A percentile compares a stretch with the other conserved stretches of the same genome.
phyloP scores from a whole-genome alignment of 441 rosid genomes.

The Syzygium malaccense region DNA sequence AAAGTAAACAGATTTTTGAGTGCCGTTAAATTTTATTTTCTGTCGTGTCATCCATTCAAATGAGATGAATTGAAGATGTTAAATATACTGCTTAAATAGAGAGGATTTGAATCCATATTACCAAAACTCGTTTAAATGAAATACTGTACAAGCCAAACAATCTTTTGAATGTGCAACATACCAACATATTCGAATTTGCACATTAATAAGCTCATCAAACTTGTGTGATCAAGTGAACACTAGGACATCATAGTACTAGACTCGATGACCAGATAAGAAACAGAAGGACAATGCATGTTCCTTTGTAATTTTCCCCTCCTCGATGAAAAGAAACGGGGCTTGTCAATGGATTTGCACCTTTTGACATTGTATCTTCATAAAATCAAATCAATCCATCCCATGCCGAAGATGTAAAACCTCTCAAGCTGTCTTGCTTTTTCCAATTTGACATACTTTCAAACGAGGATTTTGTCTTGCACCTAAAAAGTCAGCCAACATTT shows the following conservation, averaged over 20 bases:
- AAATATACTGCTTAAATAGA: background rate
- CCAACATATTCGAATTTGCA: background rate
- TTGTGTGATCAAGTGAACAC: background rate
- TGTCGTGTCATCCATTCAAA: background rate
- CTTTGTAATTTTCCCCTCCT: background rate
- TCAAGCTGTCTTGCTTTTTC: background rate
- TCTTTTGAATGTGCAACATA: background rate
- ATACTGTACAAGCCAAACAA: background rate
- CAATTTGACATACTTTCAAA: background rate
- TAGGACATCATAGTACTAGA: background rate
- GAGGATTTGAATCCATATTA: background rate
- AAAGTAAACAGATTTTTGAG: fast-evolving
- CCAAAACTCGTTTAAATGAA: background rate
- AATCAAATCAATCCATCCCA: background rate
- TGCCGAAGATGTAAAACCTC: background rate
- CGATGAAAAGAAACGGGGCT: background rate
- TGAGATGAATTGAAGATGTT: background rate
- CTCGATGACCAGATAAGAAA: background rate
- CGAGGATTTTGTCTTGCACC: background rate
- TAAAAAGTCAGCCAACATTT: background rate
- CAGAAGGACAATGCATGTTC: background rate
- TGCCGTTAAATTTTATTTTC: background rate
- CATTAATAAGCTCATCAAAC: background rate
- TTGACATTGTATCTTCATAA: background rate
- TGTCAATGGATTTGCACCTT: background rate